phyloP scores from a whole-genome alignment of 352 stramenopile genomes.

The Globisporangium recalcitrans region DNA sequence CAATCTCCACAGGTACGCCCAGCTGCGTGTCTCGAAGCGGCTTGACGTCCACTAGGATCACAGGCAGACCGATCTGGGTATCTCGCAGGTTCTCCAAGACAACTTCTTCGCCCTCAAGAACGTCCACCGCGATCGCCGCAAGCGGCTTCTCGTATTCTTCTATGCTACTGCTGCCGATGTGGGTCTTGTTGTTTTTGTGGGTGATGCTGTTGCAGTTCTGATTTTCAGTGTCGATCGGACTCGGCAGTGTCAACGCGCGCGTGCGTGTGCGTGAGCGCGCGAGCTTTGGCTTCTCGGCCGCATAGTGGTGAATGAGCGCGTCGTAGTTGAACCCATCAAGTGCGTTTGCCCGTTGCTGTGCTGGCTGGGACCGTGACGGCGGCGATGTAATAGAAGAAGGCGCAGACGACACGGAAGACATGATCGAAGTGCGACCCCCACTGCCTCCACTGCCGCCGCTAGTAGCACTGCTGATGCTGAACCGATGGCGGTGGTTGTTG shows the following conservation, averaged over 20 bases:
- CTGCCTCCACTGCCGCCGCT: not conserved
- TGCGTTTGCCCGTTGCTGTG: conserved; percentile 4
- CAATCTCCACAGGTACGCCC: conserved; percentile 8
- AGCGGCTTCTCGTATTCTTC: not conserved
- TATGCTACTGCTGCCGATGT: not conserved
- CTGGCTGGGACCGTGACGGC: not conserved
- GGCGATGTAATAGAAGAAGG: not conserved
- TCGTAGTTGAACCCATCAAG: conserved; percentile 37
- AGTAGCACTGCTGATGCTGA: not conserved
- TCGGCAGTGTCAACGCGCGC: conserved; percentile 11
- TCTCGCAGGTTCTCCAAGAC: conserved; percentile 1
- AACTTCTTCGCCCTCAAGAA: not conserved
- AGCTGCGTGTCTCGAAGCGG: conserved; percentile 9
- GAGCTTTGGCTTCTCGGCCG: conserved; percentile 1
- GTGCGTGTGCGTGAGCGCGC: not conserved
- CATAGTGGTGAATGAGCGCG: conserved; percentile 29
- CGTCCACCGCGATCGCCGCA: conserved; percentile 1
- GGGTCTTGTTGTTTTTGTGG: not conserved
- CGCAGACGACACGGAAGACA: not conserved
- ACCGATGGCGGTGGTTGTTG: not conserved
- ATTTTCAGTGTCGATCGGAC: not conserved
- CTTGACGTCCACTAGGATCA: conserved; percentile 11
- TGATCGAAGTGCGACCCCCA: not conserved
- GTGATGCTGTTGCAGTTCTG: not conserved
- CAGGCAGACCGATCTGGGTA: conserved; percentile 10